A percentile compares a stretch with the other conserved stretches of the same genome.
These are phyloP conservation scores for Alternaria tenuissima DNA, from an alignment of 2,329 filamentous ascomycete species.

Conservation along the genomic window DNA sequence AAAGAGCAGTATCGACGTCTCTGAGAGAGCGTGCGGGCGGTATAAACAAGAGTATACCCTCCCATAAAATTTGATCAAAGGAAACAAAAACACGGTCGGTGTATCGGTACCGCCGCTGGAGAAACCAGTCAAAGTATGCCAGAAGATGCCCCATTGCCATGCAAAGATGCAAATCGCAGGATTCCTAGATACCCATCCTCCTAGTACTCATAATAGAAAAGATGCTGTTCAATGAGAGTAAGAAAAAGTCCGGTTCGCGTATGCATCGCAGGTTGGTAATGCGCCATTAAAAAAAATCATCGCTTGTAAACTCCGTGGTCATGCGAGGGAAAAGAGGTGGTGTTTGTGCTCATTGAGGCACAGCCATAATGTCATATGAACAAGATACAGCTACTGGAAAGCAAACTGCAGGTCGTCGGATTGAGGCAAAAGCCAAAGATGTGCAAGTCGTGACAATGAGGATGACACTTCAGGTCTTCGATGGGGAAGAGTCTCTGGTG, in stretches of 20 bases:
- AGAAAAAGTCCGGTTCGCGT: conserved; percentile 42
- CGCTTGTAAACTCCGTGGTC: conserved; percentile 48
- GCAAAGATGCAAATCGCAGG: conserved; percentile 24
- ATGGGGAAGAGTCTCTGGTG: conserved; percentile 41
- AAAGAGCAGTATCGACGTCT: conserved; percentile 7
- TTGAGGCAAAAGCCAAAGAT: conserved; percentile 28
- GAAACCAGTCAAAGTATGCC: conserved; percentile 42
- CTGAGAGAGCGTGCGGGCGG: conserved; percentile 11
- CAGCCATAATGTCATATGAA: conserved; percentile 49
- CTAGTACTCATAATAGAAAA: conserved; percentile 34
- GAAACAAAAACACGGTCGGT: conserved; percentile 24
- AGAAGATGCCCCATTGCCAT: conserved; percentile 25
- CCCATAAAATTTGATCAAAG: conserved; percentile 21
- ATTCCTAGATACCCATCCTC: conserved; percentile 40
- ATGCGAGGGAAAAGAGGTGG: conserved; percentile 41
- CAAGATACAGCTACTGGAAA: conserved; percentile 30
- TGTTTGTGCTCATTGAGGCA: conserved; percentile 28
- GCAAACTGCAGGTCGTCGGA: conserved; percentile 28
- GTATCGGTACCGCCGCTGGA: conserved; percentile 25
- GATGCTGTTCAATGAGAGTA: conserved; percentile 40
- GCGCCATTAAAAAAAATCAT: conserved; percentile 48
- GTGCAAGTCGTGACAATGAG: conserved; percentile 14
- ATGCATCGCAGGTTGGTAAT: conserved; percentile 41
- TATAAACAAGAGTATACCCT: conserved; percentile 17
- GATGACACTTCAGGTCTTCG: conserved; percentile 28